Conservation (phyloP, 2,329 filamentous ascomycete genomes). For the Alternaria atra region DNA sequence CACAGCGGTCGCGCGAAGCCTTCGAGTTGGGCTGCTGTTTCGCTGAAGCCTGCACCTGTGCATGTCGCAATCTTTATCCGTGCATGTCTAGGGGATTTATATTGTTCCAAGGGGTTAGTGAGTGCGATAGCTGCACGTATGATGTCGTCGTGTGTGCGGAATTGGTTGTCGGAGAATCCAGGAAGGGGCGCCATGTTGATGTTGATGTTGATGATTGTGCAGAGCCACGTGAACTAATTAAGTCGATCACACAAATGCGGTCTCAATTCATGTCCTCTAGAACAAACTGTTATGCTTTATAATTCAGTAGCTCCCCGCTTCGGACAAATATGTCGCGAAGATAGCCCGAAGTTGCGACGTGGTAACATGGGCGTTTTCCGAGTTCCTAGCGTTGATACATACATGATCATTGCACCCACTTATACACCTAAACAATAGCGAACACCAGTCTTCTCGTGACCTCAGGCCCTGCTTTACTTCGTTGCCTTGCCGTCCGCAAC, state of each 20-base stretch:
- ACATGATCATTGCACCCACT: neutral
- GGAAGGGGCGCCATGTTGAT: constrained; percentile 39
- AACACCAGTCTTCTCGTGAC: neutral
- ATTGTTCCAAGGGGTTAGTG: constrained; percentile 35
- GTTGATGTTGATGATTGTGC: neutral
- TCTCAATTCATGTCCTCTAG: neutral
- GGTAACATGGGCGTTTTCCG: neutral
- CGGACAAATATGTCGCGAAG: neutral
- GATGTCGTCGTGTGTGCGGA: constrained; percentile 35
- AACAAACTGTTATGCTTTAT: neutral
- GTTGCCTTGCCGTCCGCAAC: neutral
- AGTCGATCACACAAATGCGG: neutral
- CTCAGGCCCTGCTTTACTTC: neutral
- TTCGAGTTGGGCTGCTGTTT: constrained; percentile 47
- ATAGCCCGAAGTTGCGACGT: neutral
- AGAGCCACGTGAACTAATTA: neutral
- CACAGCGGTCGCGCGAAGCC: constrained; percentile 46
- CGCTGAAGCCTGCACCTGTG: constrained; percentile 49
- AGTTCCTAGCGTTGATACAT: neutral
- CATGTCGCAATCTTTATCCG: constrained; percentile 42
- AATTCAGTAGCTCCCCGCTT: neutral
- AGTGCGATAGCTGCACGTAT: constrained; percentile 33
- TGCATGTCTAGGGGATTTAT: constrained; percentile 41
- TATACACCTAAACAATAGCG: neutral
- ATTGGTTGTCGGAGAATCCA: constrained; percentile 44